These are phyloP conservation scores for Epichloe baconii DNA, from an alignment of 2,329 filamentous ascomycete genomes.

Conservation along the genomic window DNA sequence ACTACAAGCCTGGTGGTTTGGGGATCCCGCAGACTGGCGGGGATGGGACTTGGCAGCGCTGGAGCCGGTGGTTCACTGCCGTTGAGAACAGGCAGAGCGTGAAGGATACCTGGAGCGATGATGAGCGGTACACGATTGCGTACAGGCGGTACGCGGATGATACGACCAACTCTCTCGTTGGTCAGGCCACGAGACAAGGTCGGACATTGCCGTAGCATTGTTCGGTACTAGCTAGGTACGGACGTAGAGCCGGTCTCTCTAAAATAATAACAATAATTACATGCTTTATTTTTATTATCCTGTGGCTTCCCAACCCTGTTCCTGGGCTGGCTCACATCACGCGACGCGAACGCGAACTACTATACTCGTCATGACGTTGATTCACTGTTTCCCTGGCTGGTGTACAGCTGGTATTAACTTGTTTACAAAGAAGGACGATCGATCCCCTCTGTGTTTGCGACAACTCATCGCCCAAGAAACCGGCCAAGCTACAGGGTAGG, in stretches of 20 bases:
- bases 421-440: too few species aligned
- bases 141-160: conserved; percentile 58
- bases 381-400: neutral
- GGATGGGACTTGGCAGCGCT: conserved; percentile 48
- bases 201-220: conserved; percentile 37
- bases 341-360: too few species aligned
- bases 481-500: neutral
- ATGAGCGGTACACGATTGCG: conserved; percentile 52
- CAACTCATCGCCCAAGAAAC: too few species aligned
- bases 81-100: conserved; percentile 49
- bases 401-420: too few species aligned
- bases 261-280: too few species aligned
- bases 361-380: too few species aligned
- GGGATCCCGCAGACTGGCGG: conserved; percentile 38
- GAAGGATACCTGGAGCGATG: conserved; percentile 53
- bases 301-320: too few species aligned
- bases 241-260: neutral
- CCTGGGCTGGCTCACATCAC: too few species aligned
- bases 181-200: conserved; percentile 49
- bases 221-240: neutral
- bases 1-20: conserved; percentile 50
- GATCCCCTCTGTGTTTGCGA: too few species aligned
- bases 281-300: too few species aligned
- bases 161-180: conserved; percentile 47
- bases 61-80: conserved; percentile 50